These are phyloP conservation scores for Magnusiomyces sp. DNA, from an alignment of 1,139 yeast genomes.

Conservation along the genomic window DNA sequence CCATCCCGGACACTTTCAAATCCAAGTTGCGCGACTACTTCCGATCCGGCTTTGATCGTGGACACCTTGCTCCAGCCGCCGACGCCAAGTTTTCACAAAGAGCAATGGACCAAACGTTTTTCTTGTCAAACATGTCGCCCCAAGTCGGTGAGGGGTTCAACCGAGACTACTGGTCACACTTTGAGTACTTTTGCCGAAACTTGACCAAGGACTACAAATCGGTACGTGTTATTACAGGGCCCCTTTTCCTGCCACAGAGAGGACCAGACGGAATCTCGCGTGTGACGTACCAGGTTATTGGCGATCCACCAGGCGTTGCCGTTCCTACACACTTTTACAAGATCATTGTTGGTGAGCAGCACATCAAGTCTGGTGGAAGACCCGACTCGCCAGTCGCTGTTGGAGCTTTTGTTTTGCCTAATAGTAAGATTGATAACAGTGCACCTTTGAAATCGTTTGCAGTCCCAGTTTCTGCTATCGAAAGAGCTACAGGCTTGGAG, in stretches of 20 bases:
- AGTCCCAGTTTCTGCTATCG: constrained; percentile 86
- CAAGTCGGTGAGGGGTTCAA: constrained; percentile 98
- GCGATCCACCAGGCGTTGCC: constrained; percentile 92
- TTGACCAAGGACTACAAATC: constrained; percentile 58
- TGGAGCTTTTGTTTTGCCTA: constrained; percentile 91
- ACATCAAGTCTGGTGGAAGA: constrained; percentile 31
- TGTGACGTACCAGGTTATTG: constrained; percentile 86
- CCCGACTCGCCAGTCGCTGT: constrained; percentile 55
- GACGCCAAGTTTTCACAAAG: constrained; percentile 81
- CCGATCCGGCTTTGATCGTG: constrained; percentile 93
- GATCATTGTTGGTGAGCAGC: constrained; percentile 72
- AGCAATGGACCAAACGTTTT: constrained; percentile 94
- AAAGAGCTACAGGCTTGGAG: constrained; percentile 76
- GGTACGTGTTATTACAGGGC: constrained; percentile 89
- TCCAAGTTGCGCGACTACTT: constrained; percentile 76
- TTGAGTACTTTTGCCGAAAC: constrained; percentile 80
- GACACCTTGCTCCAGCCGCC: constrained; percentile 98
- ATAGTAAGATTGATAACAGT: constrained; percentile 60
- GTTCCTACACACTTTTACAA: constrained; percentile 98
- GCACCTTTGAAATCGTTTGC: constrained; percentile 67
- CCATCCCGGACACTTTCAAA: constrained; percentile 69
- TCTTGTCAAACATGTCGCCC: constrained; percentile 84
- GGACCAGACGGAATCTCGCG: constrained; percentile 71
- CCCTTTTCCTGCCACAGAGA: constrained; percentile 74
- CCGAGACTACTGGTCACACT: constrained; percentile 95